phyloP scores from a whole-genome alignment of 495 filamentous ascomycete genomes.

The Staphylotrichum longicolle region DNA sequence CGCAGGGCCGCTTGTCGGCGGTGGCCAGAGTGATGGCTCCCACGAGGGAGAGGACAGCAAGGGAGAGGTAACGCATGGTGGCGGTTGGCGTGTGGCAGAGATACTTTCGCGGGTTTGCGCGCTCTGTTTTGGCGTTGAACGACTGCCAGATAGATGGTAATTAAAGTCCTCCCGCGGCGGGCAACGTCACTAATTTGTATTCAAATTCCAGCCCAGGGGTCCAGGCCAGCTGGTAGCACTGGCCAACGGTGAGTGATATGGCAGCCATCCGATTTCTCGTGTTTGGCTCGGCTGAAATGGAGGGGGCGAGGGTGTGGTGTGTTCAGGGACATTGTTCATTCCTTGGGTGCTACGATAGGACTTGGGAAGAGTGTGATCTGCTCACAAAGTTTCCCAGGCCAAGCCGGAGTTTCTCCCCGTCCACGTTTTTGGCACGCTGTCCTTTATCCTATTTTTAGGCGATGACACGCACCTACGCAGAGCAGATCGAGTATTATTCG shows the following conservation, averaged over 20 bases:
- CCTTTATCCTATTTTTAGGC: conserved; percentile 21
- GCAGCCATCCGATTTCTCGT: conserved; percentile 10
- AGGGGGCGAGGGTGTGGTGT: too few relatives aligned
- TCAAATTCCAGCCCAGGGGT: not conserved
- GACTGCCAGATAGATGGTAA: not conserved
- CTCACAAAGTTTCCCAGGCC: conserved; percentile 7
- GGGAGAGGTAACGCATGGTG: conserved; percentile 15
- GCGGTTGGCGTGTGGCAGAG: not conserved
- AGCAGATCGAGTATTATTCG: not conserved
- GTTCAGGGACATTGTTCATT: not conserved
- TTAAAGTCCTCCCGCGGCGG: not conserved
- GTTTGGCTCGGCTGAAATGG: conserved; percentile 19
- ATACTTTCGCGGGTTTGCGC: not conserved
- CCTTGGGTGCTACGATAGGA: not conserved
- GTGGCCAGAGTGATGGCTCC: conserved; percentile 7
- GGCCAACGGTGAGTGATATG: not conserved
- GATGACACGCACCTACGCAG: not conserved
- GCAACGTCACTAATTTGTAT: not conserved
- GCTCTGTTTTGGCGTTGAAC: not conserved
- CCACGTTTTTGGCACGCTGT: conserved; percentile 11
- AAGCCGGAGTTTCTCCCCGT: conserved; percentile 20
- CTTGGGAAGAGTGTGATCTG: conserved; percentile 7
- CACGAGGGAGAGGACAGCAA: conserved; percentile 17
- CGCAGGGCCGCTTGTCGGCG: conserved; percentile 19
- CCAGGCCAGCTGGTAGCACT: not conserved